Evolutionary conservation across 2,329 filamentous ascomycete genomes (phyloP).

Genomic region (Geosmithia flava): DNA sequence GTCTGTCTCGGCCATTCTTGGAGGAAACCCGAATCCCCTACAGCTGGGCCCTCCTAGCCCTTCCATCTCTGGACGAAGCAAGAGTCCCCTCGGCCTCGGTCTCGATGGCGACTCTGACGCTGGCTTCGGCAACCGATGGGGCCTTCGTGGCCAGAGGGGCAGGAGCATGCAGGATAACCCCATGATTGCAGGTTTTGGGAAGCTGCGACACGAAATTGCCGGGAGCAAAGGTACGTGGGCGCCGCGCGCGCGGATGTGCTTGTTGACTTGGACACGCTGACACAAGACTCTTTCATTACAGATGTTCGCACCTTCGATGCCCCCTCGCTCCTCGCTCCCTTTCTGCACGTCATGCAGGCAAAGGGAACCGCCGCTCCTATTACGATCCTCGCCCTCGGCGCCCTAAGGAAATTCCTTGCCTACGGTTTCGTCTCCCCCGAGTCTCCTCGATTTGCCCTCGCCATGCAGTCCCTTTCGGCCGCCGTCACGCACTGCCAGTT

Average conservation of each 20-base stretch:
- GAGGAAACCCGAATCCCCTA: conserved; percentile 53
- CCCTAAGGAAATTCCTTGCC: conserved; percentile 90
- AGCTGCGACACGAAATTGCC: conserved; percentile 76
- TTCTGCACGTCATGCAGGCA: conserved; percentile 90
- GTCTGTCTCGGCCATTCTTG: conserved; percentile 89
- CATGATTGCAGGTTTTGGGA: conserved; percentile 87
- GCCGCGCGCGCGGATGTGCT: not conserved
- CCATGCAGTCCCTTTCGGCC: conserved; percentile 88
- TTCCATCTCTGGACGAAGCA: conserved; percentile 26
- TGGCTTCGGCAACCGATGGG: conserved; percentile 74
- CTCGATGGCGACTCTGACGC: conserved; percentile 31
- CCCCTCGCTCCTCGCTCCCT: conserved; percentile 78
- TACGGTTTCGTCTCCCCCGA: conserved; percentile 80
- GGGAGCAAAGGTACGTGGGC: conserved; percentile 56
- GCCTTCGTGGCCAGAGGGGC: conserved; percentile 83
- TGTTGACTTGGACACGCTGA: conserved; percentile 1
- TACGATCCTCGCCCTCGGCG: conserved; percentile 84
- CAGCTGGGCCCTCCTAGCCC: conserved; percentile 37
- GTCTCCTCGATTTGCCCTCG: conserved; percentile 78
- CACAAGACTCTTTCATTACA: conserved; percentile 17
- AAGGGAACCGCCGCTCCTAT: conserved; percentile 94
- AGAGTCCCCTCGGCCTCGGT: conserved; percentile 19
- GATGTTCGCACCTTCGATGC: conserved; percentile 86
- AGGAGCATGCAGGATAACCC: conserved; percentile 98
- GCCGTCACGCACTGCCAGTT: conserved; percentile 97